A percentile compares a stretch with the other conserved stretches of the same genome.
phyloP scores from a whole-genome alignment of 2,329 filamentous ascomycete genomes.

The Penicillium sp. region DNA sequence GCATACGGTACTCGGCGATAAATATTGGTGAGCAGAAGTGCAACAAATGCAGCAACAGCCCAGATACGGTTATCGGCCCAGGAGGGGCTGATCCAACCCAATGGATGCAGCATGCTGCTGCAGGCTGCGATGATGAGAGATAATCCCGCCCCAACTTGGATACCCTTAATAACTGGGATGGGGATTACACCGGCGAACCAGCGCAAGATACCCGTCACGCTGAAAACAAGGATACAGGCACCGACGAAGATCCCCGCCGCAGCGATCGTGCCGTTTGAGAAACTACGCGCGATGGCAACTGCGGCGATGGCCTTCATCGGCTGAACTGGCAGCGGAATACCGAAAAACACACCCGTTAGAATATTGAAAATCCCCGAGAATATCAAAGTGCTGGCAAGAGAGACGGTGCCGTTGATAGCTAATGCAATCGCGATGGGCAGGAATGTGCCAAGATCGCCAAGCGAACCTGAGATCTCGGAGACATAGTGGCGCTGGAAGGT shows the following conservation, averaged over 20 bases:
- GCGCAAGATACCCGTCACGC: slow-evolving; percentile 71
- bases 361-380: slow-evolving; percentile 89
- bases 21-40: slow-evolving; percentile 65
- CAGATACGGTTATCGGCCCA: slow-evolving; percentile 76
- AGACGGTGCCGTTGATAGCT: slow-evolving; percentile 72
- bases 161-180: slow-evolving; percentile 86
- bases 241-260: slow-evolving; percentile 80
- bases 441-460: slow-evolving; percentile 85
- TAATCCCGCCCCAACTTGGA: slow-evolving; percentile 87
- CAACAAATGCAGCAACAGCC: slow-evolving; percentile 69
- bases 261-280: slow-evolving; percentile 68
- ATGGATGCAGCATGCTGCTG: slow-evolving; percentile 61
- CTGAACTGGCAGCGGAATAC: slow-evolving; percentile 86
- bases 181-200: slow-evolving; percentile 74
- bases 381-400: slow-evolving; percentile 77
- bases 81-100: slow-evolving; percentile 65
- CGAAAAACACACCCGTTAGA: slow-evolving; percentile 75
- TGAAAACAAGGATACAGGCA: slow-evolving; percentile 69
- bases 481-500: slow-evolving; percentile 57
- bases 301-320: slow-evolving; percentile 89
- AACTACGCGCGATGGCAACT: slow-evolving; percentile 71
- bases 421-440: slow-evolving; percentile 86
- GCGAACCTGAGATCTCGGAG: slow-evolving; percentile 80
- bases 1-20: slow-evolving; percentile 73
- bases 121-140: slow-evolving; percentile 78